phyloP scores from a whole-genome alignment of 257 asterid genomes.

The Coffea eugenioides region DNA sequence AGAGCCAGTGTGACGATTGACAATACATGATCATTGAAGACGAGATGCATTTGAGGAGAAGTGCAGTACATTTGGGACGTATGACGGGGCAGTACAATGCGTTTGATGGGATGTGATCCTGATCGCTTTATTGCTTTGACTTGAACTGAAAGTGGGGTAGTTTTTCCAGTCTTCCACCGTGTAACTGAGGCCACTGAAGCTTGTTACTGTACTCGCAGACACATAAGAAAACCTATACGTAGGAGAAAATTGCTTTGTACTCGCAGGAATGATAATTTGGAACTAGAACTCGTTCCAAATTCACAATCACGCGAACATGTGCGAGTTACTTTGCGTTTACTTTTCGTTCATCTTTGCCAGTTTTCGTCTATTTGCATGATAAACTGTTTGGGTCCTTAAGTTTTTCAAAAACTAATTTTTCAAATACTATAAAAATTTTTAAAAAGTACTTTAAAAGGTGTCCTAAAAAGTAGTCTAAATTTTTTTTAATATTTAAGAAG shows the following conservation, averaged over 20 bases:
- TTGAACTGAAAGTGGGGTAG: neutral
- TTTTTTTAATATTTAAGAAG: too few relatives aligned
- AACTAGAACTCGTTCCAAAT: neutral
- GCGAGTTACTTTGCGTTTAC: too few relatives aligned
- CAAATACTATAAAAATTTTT: too few relatives aligned
- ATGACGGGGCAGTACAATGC: neutral
- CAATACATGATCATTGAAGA: neutral
- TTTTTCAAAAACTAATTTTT: too few relatives aligned
- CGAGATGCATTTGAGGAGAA: neutral
- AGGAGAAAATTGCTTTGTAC: neutral
- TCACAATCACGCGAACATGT: neutral
- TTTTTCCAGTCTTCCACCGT: neutral
- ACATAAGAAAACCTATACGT: neutral
- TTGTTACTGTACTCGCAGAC: neutral
- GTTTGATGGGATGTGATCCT: neutral
- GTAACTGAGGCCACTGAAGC: neutral
- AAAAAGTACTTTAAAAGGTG: too few relatives aligned
- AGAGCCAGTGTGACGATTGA: neutral
- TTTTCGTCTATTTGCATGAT: too few relatives aligned
- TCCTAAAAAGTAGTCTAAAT: too few relatives aligned
- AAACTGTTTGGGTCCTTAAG: too few relatives aligned
- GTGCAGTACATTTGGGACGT: neutral
- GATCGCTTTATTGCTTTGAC: neutral
- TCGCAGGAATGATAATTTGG: neutral
- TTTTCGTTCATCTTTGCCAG: too few relatives aligned